Evolutionary conservation across 208 protist genomes (phyloP), one percentile per base, ranked within the genome.

Genomic region (Crithidia brevicula): DNA sequence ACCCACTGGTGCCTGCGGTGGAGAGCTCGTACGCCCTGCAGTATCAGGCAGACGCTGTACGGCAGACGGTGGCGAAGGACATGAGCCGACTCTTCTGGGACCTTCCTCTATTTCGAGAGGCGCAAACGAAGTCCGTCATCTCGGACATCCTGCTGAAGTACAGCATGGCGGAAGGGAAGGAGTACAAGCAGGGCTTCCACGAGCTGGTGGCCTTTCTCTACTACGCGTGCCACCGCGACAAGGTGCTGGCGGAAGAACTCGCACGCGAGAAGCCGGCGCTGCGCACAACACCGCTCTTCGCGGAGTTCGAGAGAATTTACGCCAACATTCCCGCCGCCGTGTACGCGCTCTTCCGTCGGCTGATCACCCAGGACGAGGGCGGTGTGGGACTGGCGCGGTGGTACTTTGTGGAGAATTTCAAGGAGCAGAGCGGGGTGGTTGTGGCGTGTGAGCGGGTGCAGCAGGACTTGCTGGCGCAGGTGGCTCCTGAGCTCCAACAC

Each of bases 121-220:
- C 46, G 8, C 62, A 67, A 8, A 74, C 78, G 4, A 86, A 81
- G 45, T 45, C 67, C 15, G 50, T 70, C 28, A 63, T 95, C 11
- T 53, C 72, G 5, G 61, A 82, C 31, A 77, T 95, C 53, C 56
- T 95, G 46, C 46, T 88, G 3, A 79, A 77, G 38, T 95, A 89
- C 78, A 89, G 86, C 54, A 2, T 92, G 11, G 20, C 57, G 46
- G 59, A 92, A 50, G 42, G 60, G 27, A 58, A 66, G 46, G 81
- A 85, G 13, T 98, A 98, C 68, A 83, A 75, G 67, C 94, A 98
- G 56, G 94, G 94, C 8, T 90, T 98, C 63, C 93, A 98, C 65
- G 95, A 98, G 57, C 66, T 98, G 30, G 77, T 93, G 11, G 88
- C 93, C 23, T 92, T 95, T 43, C 63, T 95, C 15, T 96, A 96